Evolutionary conservation across 2,329 filamentous ascomycete genomes (phyloP).

Genomic region (Venturia asperata): DNA sequence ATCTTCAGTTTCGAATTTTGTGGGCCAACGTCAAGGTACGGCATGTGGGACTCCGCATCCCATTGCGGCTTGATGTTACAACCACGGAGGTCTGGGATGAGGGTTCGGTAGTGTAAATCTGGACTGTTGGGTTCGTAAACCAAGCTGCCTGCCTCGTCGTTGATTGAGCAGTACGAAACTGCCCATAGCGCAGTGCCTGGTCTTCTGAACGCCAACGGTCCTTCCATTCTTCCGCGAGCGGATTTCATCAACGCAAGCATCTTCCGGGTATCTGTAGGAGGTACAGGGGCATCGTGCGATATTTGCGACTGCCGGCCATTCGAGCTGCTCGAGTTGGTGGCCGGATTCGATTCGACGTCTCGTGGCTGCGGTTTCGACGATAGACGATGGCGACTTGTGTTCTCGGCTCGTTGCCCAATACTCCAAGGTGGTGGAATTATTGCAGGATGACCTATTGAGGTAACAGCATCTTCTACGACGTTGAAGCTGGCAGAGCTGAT

Average conservation of each 20-base stretch:
- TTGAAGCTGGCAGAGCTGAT: conserved; percentile 49
- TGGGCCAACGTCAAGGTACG: conserved; percentile 46
- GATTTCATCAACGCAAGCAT: conserved; percentile 70
- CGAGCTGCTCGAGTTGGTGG: not conserved
- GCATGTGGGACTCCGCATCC: conserved; percentile 41
- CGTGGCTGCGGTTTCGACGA: conserved; percentile 20
- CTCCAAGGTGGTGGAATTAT: conserved; percentile 29
- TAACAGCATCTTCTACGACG: conserved; percentile 34
- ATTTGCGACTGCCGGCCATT: conserved; percentile 8
- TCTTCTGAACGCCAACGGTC: conserved; percentile 64
- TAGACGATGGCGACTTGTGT: conserved; percentile 1
- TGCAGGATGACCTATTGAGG: conserved; percentile 37
- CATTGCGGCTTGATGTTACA: conserved; percentile 56
- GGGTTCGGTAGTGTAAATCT: conserved; percentile 55
- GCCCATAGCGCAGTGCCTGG: conserved; percentile 58
- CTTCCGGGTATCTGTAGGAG: conserved; percentile 62
- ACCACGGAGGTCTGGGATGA: conserved; percentile 68
- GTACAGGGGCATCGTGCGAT: conserved; percentile 30
- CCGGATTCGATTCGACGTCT: not conserved
- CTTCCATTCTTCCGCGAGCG: conserved; percentile 71
- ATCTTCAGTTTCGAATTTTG: conserved; percentile 53
- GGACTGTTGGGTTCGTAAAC: conserved; percentile 67
- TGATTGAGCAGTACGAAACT: conserved; percentile 67
- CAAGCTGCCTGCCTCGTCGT: conserved; percentile 66
- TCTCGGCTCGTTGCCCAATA: conserved; percentile 1